Evolutionary conservation across 257 asterid species (phyloP).

Genomic region (Schizonepeta tenuifolia): DNA sequence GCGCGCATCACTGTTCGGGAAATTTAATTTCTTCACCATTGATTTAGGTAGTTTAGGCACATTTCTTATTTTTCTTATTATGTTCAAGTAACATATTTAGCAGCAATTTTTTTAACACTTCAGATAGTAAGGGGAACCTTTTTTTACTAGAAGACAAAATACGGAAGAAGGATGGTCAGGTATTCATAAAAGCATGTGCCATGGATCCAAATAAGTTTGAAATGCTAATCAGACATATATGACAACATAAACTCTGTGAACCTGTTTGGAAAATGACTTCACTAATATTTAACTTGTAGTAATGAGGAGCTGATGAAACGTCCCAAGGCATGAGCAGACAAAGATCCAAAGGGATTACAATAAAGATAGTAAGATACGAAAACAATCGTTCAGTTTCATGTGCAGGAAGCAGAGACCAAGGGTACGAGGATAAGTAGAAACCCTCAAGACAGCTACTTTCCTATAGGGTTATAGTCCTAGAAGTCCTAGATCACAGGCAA

Average conservation of each 20-base stretch:
- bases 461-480: background rate
- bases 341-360: background rate
- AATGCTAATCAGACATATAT: background rate
- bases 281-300: background rate
- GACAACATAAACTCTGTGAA: conserved; percentile 25
- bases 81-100: background rate
- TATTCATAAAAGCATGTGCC: background rate
- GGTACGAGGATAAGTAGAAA: background rate
- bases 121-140: background rate
- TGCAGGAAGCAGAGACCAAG: background rate
- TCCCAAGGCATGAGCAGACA: background rate
- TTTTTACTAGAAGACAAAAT: background rate
- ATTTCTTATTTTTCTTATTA: background rate
- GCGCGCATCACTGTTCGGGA: background rate
- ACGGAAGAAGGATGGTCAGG: background rate
- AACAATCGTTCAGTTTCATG: background rate
- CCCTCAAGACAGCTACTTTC: background rate
- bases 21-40: background rate
- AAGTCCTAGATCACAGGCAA: background rate
- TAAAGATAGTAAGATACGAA: background rate
- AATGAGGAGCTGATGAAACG: background rate
- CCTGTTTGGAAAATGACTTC: background rate
- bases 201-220: background rate
- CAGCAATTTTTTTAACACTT: background rate
- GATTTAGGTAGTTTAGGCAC: background rate